These are phyloP conservation scores for Emericellopsis atlantica DNA, from an alignment of 2,329 filamentous ascomycete species.

Conservation along the genomic window DNA sequence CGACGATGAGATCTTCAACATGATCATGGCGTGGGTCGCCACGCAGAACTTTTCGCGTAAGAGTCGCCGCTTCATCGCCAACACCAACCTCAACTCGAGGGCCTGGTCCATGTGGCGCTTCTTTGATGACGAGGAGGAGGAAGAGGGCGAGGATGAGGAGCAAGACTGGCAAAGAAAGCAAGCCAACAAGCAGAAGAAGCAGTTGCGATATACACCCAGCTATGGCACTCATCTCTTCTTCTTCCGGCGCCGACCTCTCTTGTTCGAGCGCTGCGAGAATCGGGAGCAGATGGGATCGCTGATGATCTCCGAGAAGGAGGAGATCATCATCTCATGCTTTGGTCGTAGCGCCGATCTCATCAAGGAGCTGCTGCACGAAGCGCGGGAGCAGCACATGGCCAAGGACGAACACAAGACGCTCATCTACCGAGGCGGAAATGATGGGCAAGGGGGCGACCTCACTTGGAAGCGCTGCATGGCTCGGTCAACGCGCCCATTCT, in stretches of 20 bases:
- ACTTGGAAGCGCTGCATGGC: constrained; percentile 52
- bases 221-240: constrained; percentile 58
- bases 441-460: constrained; percentile 23
- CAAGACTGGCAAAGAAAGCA: constrained; percentile 19
- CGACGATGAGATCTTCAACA: constrained; percentile 63
- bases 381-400: constrained; percentile 39
- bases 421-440: constrained; percentile 47
- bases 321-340: constrained; percentile 48
- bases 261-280: constrained; percentile 41
- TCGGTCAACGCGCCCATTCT: constrained; percentile 46
- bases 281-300: constrained; percentile 25
- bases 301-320: constrained; percentile 38
- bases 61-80: constrained; percentile 51
- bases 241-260: constrained; percentile 45
- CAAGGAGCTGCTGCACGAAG: constrained; percentile 49
- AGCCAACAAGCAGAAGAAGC: constrained; percentile 21
- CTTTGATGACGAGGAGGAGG: constrained; percentile 31
- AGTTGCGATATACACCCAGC: constrained; percentile 51
- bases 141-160: constrained; percentile 26
- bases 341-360: constrained; percentile 47
- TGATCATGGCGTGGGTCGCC: constrained; percentile 58
- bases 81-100: constrained; percentile 45
- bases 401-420: constrained; percentile 50
- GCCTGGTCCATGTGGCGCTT: constrained; percentile 33
- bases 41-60: constrained; percentile 46